A percentile compares a stretch with the other conserved stretches of the same genome.
phyloP scores from a whole-genome alignment of 176 grass and related monocot species.

The Thalia dealbata region DNA sequence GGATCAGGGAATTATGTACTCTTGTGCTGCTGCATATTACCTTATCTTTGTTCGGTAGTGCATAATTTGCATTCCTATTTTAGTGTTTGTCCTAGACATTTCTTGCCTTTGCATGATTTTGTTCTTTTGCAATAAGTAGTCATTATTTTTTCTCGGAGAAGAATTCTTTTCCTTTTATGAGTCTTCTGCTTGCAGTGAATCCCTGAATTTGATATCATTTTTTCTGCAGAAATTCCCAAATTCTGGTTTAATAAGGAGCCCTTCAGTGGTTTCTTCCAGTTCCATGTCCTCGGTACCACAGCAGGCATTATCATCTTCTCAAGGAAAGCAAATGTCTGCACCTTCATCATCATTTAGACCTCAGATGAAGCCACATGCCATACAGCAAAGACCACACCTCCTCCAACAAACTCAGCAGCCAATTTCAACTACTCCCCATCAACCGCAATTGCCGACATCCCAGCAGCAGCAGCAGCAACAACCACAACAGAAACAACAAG shows the following conservation, averaged over 20 bases:
- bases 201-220: constrained; percentile 10
- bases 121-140: not conserved
- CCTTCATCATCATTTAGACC: constrained; percentile 43
- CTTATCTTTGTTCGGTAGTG: not conserved
- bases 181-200: not conserved
- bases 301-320: constrained; percentile 2
- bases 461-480: constrained; percentile 52
- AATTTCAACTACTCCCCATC: constrained; percentile 22
- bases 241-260: constrained; percentile 43
- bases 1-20: not conserved
- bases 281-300: constrained; percentile 39
- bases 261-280: constrained; percentile 42
- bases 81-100: not conserved
- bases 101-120: not conserved
- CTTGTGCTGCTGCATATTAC: not conserved
- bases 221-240: constrained; percentile 44
- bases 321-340: constrained; percentile 30
- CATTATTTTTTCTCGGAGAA: not conserved
- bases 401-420: constrained; percentile 27
- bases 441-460: constrained; percentile 44
- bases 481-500: constrained; percentile 23
- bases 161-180: not conserved
- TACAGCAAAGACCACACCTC: constrained; percentile 61
- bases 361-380: constrained; percentile 55
- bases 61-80: not conserved